Conservation (phyloP, 2,329 filamentous ascomycete species). For the Fusarium floridanum region DNA sequence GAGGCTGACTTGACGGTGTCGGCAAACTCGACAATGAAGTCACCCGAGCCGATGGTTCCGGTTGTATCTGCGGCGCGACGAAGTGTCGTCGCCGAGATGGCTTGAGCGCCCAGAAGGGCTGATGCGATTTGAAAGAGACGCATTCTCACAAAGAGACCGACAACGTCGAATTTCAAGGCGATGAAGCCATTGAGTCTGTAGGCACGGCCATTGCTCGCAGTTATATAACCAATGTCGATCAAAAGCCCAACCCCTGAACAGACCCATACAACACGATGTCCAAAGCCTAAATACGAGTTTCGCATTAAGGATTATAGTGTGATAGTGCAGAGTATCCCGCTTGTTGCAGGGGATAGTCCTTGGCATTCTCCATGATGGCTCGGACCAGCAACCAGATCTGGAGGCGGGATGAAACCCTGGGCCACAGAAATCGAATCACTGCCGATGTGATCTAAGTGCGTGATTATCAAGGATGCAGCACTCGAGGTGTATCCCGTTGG, state of each 20-base stretch:
- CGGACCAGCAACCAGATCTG: neutral
- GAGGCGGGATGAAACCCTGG: slow-evolving; percentile 2
- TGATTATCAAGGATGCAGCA: neutral
- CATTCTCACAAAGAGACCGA: neutral
- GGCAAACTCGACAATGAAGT: slow-evolving; percentile 1
- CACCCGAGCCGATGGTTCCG: neutral
- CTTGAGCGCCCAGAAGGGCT: neutral
- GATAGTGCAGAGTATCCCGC: neutral
- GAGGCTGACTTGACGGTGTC: neutral
- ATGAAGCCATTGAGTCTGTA: no score
- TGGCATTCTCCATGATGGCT: neutral
- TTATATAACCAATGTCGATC: slow-evolving; percentile 1
- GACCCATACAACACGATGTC: neutral
- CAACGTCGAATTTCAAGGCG: neutral
- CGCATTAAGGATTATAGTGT: neutral
- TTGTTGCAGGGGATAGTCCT: neutral
- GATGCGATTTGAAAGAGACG: neutral
- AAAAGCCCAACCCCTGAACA: neutral
- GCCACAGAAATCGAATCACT: neutral
- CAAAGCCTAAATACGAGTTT: neutral
- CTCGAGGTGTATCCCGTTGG: neutral
- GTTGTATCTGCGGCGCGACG: neutral
- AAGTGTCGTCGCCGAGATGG: neutral
- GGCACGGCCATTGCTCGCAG: neutral
- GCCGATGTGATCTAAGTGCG: neutral